Conservation (phyloP, 805 yeast genomes). For the Naumovozyma baii region DNA sequence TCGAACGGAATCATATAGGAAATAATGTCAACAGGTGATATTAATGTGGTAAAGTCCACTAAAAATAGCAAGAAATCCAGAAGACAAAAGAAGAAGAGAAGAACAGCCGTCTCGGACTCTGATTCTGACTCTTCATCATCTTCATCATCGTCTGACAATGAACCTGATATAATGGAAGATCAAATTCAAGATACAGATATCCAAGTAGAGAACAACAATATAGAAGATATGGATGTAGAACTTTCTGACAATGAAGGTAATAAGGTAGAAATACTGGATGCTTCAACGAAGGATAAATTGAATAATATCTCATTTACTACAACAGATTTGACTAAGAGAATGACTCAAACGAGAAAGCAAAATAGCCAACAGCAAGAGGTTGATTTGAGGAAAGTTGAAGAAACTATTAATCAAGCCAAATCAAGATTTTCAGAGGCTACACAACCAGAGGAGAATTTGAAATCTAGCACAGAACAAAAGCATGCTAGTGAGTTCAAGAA, state of each 20-base stretch:
- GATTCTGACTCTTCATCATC: slow-evolving; percentile 37
- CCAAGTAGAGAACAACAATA: slow-evolving; percentile 11
- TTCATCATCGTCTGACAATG: slow-evolving; percentile 26
- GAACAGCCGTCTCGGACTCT: slow-evolving; percentile 62
- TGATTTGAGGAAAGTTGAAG: slow-evolving; percentile 26
- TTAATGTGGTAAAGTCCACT: slow-evolving; percentile 10
- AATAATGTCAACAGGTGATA: slow-evolving; percentile 21
- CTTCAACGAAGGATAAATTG: slow-evolving; percentile 15
- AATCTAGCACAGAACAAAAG: neutral
- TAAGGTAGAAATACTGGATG: slow-evolving; percentile 12
- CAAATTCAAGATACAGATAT: neutral
- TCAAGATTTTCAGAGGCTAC: slow-evolving; percentile 2
- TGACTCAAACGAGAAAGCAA: slow-evolving; percentile 3
- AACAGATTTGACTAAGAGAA: slow-evolving; percentile 28
- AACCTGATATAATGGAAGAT: slow-evolving; percentile 7
- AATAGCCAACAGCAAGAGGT: slow-evolving; percentile 11
- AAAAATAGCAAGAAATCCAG: slow-evolving; percentile 37
- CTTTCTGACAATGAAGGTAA: slow-evolving; percentile 12
- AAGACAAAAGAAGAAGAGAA: slow-evolving; percentile 59
- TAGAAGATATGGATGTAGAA: slow-evolving; percentile 30
- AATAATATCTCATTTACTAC: slow-evolving; percentile 26
- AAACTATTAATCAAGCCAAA: slow-evolving; percentile 25
- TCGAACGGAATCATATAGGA: slow-evolving; percentile 5
- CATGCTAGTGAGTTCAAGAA: slow-evolving; percentile 29
- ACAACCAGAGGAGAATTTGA: neutral